Evolutionary conservation across 2,329 filamentous ascomycete species (phyloP).

Genomic region (Geoglossum cookeanum): DNA sequence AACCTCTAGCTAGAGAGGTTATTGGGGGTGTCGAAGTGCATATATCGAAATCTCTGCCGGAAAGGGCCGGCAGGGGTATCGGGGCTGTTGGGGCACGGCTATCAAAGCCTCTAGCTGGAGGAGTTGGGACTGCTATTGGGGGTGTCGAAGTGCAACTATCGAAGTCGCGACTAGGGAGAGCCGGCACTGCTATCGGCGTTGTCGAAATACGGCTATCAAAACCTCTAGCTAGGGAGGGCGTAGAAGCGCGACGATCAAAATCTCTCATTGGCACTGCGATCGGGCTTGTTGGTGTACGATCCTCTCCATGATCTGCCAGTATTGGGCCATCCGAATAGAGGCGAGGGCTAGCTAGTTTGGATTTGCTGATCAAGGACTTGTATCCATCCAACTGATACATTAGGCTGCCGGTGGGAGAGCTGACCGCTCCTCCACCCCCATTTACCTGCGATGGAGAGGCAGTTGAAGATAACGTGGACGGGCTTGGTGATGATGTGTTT

Average conservation of each 20-base stretch:
- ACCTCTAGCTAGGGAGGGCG: too few species aligned
- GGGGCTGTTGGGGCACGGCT: background rate
- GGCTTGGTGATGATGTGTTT: background rate
- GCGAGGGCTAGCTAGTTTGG: background rate
- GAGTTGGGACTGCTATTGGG: background rate
- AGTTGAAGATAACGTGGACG: background rate
- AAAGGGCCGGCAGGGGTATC: background rate
- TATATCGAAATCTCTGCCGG: background rate
- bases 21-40: background rate
- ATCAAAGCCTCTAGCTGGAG: background rate
- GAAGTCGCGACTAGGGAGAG: background rate
- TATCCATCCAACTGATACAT: background rate
- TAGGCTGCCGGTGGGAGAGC: background rate
- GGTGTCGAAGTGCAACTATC: background rate
- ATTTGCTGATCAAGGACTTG: background rate
- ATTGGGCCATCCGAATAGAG: background rate
- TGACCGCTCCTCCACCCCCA: background rate
- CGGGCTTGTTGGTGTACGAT: background rate
- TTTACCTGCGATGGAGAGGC: background rate
- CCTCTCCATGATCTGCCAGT: background rate
- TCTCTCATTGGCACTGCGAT: background rate
- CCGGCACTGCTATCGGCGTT: background rate
- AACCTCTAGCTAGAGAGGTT: background rate
- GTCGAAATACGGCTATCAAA: background rate
- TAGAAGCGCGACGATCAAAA: background rate